Evolutionary conservation across 768 basidiomycete genomes (phyloP).

Genomic region (Butyriboletus loyo): DNA sequence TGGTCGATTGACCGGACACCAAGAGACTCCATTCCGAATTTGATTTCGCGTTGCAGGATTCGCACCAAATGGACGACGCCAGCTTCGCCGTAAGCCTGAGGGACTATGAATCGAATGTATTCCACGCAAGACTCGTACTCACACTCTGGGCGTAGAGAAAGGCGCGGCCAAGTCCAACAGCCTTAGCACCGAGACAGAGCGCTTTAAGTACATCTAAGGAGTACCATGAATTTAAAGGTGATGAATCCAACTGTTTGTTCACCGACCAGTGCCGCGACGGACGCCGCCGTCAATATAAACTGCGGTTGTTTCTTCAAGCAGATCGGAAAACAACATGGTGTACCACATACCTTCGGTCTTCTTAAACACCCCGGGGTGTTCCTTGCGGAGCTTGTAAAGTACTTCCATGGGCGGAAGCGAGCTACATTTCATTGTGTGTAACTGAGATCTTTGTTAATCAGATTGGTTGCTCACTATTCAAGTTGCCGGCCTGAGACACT

Average conservation of each 20-base stretch:
- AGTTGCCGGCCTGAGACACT: constrained; percentile 59
- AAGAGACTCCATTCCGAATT: constrained; percentile 69
- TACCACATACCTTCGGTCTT: constrained; percentile 58
- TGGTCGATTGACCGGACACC: constrained; percentile 66
- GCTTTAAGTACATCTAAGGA: constrained; percentile 79
- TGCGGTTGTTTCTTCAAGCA: constrained; percentile 26
- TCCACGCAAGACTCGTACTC: constrained; percentile 21
- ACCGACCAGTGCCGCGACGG: constrained; percentile 70
- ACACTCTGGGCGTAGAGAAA: constrained; percentile 88
- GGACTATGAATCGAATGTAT: constrained; percentile 2
- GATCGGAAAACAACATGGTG: background rate
- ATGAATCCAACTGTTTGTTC: background rate
- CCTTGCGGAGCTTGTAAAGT: constrained; percentile 65
- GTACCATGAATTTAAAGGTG: background rate
- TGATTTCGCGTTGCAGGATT: constrained; percentile 76
- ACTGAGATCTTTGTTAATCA: background rate
- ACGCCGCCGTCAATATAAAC: constrained; percentile 85
- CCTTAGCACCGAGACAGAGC: constrained; percentile 82
- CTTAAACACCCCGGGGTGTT: constrained; percentile 71
- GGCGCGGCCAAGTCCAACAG: constrained; percentile 81
- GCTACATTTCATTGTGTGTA: constrained; percentile 36
- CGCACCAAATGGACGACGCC: constrained; percentile 65
- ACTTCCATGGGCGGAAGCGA: constrained; percentile 78
- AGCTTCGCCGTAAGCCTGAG: constrained; percentile 69
- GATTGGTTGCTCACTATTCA: constrained; percentile 55